These are phyloP conservation scores for Trypanosoma melophagium DNA, from an alignment of 208 protist species.

Conservation along the genomic window DNA sequence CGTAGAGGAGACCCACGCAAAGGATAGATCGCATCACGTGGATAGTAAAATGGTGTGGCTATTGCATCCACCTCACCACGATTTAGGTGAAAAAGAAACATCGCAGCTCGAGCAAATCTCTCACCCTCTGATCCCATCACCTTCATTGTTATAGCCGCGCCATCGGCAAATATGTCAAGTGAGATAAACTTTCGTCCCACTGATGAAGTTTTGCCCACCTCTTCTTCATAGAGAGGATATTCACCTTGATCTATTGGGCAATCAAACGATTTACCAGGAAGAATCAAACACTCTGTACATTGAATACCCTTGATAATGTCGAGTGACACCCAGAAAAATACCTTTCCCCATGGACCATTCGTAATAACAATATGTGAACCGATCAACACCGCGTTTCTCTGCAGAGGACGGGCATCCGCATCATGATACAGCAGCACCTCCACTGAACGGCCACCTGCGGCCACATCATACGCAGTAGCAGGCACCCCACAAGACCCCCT, in stretches of 20 bases:
- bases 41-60: not conserved
- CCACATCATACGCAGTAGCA: constrained; percentile 14
- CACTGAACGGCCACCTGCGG: constrained; percentile 6
- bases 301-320: constrained; percentile 8
- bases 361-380: constrained; percentile 16
- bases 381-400: constrained; percentile 3
- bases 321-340: constrained; percentile 9
- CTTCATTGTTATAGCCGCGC: constrained; percentile 6
- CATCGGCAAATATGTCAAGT: constrained; percentile 15
- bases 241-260: not conserved
- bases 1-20: constrained; percentile 15
- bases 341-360: not conserved
- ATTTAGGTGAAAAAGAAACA: constrained; percentile 8
- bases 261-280: constrained; percentile 14
- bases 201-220: not conserved
- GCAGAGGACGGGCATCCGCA: constrained; percentile 2
- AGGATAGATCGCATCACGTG: constrained; percentile 17
- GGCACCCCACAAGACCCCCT: not conserved
- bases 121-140: constrained; percentile 7
- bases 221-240: not conserved
- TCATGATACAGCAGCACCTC: constrained; percentile 19
- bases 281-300: constrained; percentile 1
- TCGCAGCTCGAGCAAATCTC: constrained; percentile 8
- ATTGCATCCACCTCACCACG: not conserved
- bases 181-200: constrained; percentile 10